Base-by-base conservation (phyloP, 345 rosid genomes). In the Gossypium thurberi region DNA sequence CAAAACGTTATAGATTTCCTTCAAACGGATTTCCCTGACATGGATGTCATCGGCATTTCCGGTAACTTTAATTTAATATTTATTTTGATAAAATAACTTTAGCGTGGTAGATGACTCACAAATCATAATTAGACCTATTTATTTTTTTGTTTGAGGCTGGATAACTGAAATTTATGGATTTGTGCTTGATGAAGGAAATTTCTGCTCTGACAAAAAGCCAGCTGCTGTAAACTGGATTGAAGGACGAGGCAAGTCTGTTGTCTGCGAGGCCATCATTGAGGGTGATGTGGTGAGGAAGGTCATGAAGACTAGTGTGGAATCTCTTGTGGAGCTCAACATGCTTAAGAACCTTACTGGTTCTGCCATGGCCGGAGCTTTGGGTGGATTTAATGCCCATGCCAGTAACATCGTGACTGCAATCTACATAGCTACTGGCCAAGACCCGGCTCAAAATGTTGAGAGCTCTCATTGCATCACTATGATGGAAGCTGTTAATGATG, bases 331-430 rank as follows among this genome's bases (percentile, higher is more conserved):
- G 84, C 91, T 89, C 20, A 87, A 89, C 86, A 82, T 87, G 88
- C 86, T 86, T 37, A 89, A 89, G 84, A 89, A 87, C 81, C 91
- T 87, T 8, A 77, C 89, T 5, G 94, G 94, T 67, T 89, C 94
- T 55, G 94, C 89, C n/a, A 73, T 89, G 84, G 94, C 94, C 15
- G 94, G 94, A 37, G 83, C 91, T 76, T 84, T 89, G 10, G 94
- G 94, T 58, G 94, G 94, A 64, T 89, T 89, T 76, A 89, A 89
- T 76, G 94, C 94, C 48, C 94, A 89, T 74, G 94, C 94, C 12
- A 82, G 90, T 69, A 89, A 89, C 74, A 81, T 89, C 6, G 91
- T 89, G 51, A 43, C 86, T 18, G 94, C 94, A 26, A 8, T 87
- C 66, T 87, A 55, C 67, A 72, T 89, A 40, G 94, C 94, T 68